Evolutionary conservation across 2,329 filamentous ascomycete genomes (phyloP).

Genomic region (Neoscytalidium dimidiatum): DNA sequence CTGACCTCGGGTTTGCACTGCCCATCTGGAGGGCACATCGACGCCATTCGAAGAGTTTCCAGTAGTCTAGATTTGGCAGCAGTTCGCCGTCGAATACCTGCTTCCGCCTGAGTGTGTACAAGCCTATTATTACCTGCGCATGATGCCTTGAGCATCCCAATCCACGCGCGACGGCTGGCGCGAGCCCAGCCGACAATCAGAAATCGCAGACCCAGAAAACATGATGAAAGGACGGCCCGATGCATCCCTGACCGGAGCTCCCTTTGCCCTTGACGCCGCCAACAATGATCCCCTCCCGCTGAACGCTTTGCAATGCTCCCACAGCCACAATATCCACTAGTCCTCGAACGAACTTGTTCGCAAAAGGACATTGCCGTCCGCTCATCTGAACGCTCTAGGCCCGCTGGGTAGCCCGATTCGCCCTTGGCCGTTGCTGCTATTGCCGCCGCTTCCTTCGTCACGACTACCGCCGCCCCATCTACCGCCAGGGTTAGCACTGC

Average conservation of each 20-base stretch:
- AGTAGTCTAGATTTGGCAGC: neutral
- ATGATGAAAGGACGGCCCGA: constrained; percentile 11
- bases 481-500: constrained; percentile 14
- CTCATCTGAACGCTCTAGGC: constrained; percentile 17
- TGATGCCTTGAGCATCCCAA: neutral
- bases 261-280: constrained; percentile 8
- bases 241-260: neutral
- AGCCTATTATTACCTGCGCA: neutral
- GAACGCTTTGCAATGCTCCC: constrained; percentile 13
- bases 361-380: neutral
- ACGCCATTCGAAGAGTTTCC: neutral
- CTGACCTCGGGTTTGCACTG: too few relatives aligned
- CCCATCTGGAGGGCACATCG: too few relatives aligned
- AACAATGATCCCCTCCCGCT: constrained; percentile 18
- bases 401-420: constrained; percentile 17
- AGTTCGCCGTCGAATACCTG: neutral
- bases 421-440: neutral
- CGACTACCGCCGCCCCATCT: constrained; percentile 9
- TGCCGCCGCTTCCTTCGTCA: neutral
- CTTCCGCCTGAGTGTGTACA: constrained; percentile 2
- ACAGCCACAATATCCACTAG: neutral
- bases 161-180: neutral
- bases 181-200: neutral
- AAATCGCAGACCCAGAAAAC: constrained; percentile 11
- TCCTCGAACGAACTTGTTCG: neutral